Evolutionary conservation across 345 rosid species (phyloP).

Genomic region (Eucalyptus marginata): DNA sequence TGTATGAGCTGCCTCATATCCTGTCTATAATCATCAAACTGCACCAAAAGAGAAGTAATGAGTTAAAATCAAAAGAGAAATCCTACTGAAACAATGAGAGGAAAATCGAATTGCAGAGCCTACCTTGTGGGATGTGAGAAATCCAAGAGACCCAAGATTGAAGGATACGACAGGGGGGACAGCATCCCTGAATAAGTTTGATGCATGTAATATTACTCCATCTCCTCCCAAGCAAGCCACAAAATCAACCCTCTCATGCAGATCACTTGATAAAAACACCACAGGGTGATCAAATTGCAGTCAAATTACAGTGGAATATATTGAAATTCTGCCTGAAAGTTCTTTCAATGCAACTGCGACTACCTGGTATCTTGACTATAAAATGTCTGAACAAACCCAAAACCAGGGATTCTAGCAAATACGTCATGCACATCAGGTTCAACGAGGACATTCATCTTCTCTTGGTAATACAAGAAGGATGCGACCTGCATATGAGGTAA

Average conservation of each 20-base stretch:
- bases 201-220: conserved; percentile 93
- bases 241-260: conserved; percentile 95
- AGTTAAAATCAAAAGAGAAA: background rate
- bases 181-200: conserved; percentile 86
- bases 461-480: conserved; percentile 83
- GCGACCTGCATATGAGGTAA: conserved; percentile 41
- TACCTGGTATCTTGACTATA: conserved; percentile 98
- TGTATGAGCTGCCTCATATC: conserved; percentile 79
- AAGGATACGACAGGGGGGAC: conserved; percentile 97
- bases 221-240: conserved; percentile 98
- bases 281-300: background rate
- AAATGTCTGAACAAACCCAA: conserved; percentile 94
- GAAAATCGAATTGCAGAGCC: conserved; percentile 6
- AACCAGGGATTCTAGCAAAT: conserved; percentile 97
- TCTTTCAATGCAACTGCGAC: background rate
- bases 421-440: conserved; percentile 97
- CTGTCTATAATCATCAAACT: conserved; percentile 82
- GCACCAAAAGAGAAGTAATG: background rate
- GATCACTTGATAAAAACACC: conserved; percentile 48
- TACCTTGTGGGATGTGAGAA: conserved; percentile 88
- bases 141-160: conserved; percentile 96
- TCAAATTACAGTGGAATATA: background rate
- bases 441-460: conserved; percentile 91
- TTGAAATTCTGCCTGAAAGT: background rate
- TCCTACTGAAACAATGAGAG: background rate